Conservation (phyloP, 176 grass and related monocot species). For the Oryza glumipatula region DNA sequence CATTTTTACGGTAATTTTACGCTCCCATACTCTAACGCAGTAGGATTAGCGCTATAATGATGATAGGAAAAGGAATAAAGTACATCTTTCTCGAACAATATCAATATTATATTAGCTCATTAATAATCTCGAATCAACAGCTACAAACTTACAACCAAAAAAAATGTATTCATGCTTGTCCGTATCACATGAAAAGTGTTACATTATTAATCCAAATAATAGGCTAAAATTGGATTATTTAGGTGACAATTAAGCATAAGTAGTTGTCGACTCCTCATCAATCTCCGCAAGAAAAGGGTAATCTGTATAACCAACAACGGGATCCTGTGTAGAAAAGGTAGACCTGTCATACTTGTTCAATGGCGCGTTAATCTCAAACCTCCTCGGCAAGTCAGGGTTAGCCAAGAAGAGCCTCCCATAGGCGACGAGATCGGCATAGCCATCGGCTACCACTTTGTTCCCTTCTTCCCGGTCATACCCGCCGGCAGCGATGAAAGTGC, state of each 20-base stretch:
- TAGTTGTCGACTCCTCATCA: not conserved
- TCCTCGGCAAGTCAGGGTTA: constrained; percentile 36
- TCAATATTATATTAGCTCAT: too few relatives aligned
- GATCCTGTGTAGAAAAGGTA: constrained; percentile 37
- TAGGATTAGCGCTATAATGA: too few relatives aligned
- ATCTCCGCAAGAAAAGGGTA: constrained; percentile 14
- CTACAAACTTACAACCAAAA: too few relatives aligned
- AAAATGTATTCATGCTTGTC: too few relatives aligned
- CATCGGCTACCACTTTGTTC: constrained; percentile 10
- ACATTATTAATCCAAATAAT: not conserved
- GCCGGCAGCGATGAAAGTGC: constrained; percentile 34
- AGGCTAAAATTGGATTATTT: not conserved
- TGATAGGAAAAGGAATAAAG: too few relatives aligned
- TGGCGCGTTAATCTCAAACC: not conserved
- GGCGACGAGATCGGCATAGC: constrained; percentile 38
- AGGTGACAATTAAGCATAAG: not conserved
- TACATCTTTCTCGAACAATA: too few relatives aligned
- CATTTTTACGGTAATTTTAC: too few relatives aligned
- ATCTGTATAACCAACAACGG: constrained; percentile 37
- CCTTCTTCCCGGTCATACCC: constrained; percentile 39
- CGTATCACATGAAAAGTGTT: too few relatives aligned
- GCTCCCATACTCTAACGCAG: too few relatives aligned
- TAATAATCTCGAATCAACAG: too few relatives aligned
- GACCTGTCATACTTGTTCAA: constrained; percentile 41
- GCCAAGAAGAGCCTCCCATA: constrained; percentile 41